Conservation (phyloP, 768 basidiomycete species). For the Termitomyces sp. region DNA sequence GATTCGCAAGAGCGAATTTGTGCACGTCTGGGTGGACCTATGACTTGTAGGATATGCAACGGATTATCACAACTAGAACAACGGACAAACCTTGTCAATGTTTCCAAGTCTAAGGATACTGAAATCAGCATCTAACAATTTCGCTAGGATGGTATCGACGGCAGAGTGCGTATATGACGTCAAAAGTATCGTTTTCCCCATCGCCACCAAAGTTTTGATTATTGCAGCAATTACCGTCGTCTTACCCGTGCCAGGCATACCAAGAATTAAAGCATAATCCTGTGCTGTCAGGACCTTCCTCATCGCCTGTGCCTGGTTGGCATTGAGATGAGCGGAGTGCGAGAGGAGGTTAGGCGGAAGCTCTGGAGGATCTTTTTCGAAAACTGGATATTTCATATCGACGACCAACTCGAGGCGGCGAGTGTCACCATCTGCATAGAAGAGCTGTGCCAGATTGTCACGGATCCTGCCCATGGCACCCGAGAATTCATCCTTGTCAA, state of each 20-base stretch:
- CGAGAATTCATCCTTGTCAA: conserved; percentile 91
- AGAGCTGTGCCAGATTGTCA: conserved; percentile 85
- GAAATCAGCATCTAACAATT: conserved; percentile 63
- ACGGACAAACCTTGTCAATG: conserved; percentile 68
- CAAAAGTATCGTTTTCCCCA: conserved; percentile 84
- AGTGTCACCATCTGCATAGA: conserved; percentile 72
- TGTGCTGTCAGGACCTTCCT: conserved; percentile 67
- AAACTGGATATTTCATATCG: conserved; percentile 66
- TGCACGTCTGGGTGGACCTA: conserved; percentile 83
- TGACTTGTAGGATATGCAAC: neutral
- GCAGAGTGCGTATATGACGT: conserved; percentile 97
- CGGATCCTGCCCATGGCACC: conserved; percentile 85
- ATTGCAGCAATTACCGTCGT: conserved; percentile 91
- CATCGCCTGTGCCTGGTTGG: conserved; percentile 68
- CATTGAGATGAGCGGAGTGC: conserved; percentile 49
- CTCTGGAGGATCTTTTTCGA: conserved; percentile 30
- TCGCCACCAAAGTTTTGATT: conserved; percentile 69
- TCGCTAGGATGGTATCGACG: conserved; percentile 93
- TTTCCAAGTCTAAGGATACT: conserved; percentile 84
- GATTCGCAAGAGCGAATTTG: conserved; percentile 60
- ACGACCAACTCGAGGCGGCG: conserved; percentile 72
- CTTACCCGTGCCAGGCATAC: conserved; percentile 99
- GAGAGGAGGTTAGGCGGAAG: conserved; percentile 17
- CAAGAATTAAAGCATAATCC: conserved; percentile 90
- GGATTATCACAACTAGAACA: too few species aligned